phyloP scores from a whole-genome alignment of 441 rosid genomes.

The Gossypium gossypioides region DNA sequence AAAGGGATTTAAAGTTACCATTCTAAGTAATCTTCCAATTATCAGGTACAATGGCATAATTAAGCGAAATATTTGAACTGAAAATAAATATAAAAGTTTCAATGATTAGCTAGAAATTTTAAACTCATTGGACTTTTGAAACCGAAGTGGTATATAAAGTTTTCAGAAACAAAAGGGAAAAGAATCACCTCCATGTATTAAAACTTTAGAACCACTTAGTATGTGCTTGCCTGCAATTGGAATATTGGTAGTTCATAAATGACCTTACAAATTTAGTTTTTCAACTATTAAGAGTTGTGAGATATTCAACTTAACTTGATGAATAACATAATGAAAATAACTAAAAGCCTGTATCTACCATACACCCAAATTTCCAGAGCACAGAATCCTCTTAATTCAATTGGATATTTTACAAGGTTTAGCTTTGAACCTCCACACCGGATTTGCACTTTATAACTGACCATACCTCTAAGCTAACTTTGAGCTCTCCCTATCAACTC shows the following conservation, averaged over 20 bases:
- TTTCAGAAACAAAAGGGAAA: neutral
- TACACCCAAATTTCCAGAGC: neutral
- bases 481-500: neutral
- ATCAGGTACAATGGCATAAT: neutral
- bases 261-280: neutral
- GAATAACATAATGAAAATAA: neutral
- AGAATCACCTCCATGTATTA: neutral
- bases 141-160: neutral
- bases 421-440: neutral
- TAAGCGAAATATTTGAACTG: neutral
- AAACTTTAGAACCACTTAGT: neutral
- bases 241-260: neutral
- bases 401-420: neutral
- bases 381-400: neutral
- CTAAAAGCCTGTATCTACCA: neutral
- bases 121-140: neutral
- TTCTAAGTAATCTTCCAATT: neutral
- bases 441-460: neutral
- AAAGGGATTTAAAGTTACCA: neutral
- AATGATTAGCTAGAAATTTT: neutral
- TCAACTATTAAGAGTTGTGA: neutral
- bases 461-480: neutral
- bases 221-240: neutral
- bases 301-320: slow-evolving; percentile 1
- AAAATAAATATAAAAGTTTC: neutral